phyloP scores from a whole-genome alignment of 176 grass and related monocot species.

The Hyparrhenia diplandra region DNA sequence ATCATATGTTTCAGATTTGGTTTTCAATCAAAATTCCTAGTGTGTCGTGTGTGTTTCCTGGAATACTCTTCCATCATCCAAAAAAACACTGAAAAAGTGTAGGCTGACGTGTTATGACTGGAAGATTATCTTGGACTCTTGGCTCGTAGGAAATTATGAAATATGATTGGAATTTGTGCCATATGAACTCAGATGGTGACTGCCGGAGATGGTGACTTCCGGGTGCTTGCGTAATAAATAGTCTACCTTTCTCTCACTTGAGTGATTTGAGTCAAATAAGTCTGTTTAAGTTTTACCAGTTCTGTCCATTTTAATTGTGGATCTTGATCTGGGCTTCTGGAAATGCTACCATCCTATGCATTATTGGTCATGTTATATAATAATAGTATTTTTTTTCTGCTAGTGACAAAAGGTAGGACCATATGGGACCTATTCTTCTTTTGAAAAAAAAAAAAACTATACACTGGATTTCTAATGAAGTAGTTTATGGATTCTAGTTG shows the following conservation, averaged over 20 bases:
- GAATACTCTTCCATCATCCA: background rate
- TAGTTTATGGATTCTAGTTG: background rate
- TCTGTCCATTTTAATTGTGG: background rate
- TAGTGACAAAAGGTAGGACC: background rate
- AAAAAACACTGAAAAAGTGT: background rate
- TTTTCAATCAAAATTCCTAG: background rate
- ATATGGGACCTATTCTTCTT: background rate
- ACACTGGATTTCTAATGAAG: background rate
- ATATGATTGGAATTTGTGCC: background rate
- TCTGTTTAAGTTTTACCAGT: background rate
- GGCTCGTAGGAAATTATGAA: background rate
- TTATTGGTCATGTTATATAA: background rate
- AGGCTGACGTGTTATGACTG: background rate
- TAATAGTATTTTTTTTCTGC: background rate
- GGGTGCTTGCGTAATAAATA: background rate
- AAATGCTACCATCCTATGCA: background rate
- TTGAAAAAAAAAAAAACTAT: background rate
- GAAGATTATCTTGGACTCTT: constrained; percentile 12
- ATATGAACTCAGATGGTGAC: constrained; percentile 5
- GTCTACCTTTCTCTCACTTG: background rate
- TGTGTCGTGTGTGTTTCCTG: background rate
- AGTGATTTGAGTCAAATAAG: background rate
- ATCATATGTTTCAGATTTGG: background rate
- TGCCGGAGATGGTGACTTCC: too few relatives aligned
- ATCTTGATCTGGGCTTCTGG: background rate